Evolutionary conservation across 2,329 filamentous ascomycete species (phyloP).

Genomic region (Monosporascus sp.): DNA sequence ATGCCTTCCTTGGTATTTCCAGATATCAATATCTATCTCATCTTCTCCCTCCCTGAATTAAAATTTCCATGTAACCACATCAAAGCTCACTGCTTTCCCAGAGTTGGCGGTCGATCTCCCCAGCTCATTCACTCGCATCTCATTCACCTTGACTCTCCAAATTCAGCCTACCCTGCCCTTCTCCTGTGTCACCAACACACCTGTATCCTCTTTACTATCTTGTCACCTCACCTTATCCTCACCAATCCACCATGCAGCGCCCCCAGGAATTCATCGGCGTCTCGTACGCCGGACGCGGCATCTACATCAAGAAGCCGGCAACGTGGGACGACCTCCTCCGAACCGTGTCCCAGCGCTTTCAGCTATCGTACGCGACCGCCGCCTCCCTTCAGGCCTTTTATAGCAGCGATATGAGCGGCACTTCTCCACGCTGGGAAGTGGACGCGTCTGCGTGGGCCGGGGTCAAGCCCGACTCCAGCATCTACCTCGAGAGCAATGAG

Average conservation of each 20-base stretch:
- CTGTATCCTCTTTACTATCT: no score
- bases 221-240: no score
- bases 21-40: no score
- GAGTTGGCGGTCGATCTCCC: no score
- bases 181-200: no score
- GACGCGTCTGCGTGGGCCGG: not conserved
- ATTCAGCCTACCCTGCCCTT: no score
- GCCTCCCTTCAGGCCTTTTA: not conserved
- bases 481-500: not conserved
- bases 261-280: not conserved
- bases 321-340: not conserved
- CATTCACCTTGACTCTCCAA: no score
- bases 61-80: no score
- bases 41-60: no score
- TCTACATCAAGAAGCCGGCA: not conserved
- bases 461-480: not conserved
- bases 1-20: no score
- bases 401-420: not conserved
- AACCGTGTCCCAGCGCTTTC: not conserved
- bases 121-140: no score
- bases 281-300: not conserved
- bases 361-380: not conserved
- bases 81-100: no score
- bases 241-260: not conserved
- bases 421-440: not conserved